phyloP scores from a whole-genome alignment of 345 rosid species.

The Eucalyptus cladocalyx region DNA sequence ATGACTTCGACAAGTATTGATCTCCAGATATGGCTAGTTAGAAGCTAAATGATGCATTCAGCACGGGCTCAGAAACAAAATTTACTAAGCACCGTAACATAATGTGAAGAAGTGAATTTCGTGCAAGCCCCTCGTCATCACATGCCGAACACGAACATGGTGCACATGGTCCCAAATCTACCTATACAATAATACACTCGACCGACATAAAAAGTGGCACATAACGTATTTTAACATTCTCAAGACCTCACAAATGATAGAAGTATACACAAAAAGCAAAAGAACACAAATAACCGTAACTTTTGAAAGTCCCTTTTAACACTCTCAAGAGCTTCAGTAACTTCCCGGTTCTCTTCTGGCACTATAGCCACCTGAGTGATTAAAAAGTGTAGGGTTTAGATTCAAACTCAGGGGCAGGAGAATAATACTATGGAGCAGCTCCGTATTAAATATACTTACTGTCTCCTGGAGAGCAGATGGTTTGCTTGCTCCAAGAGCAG shows the following conservation, averaged over 20 bases:
- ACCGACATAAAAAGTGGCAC: neutral
- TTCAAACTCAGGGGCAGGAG: neutral
- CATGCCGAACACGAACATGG: neutral
- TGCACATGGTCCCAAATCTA: neutral
- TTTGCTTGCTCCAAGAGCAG: slow-evolving; percentile 24
- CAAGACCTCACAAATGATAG: slow-evolving; percentile 2
- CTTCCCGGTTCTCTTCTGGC: slow-evolving; percentile 80
- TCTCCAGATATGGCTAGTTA: neutral
- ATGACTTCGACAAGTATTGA: neutral
- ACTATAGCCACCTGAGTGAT: slow-evolving; percentile 70
- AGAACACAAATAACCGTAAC: slow-evolving; percentile 14
- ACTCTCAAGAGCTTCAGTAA: slow-evolving; percentile 86
- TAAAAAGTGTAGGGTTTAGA: neutral
- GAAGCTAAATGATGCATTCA: neutral
- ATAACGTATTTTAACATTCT: neutral
- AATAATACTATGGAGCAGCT: neutral
- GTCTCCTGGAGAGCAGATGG: slow-evolving; percentile 7
- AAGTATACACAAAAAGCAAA: neutral
- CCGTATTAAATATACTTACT: neutral
- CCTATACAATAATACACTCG: neutral
- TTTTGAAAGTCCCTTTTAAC: slow-evolving; percentile 91
- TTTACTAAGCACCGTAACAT: neutral
- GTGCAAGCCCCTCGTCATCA: neutral
- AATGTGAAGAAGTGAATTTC: neutral
- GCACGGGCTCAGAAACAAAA: neutral